Conservation (phyloP, 441 rosid species). For the Breynia disticha region DNA sequence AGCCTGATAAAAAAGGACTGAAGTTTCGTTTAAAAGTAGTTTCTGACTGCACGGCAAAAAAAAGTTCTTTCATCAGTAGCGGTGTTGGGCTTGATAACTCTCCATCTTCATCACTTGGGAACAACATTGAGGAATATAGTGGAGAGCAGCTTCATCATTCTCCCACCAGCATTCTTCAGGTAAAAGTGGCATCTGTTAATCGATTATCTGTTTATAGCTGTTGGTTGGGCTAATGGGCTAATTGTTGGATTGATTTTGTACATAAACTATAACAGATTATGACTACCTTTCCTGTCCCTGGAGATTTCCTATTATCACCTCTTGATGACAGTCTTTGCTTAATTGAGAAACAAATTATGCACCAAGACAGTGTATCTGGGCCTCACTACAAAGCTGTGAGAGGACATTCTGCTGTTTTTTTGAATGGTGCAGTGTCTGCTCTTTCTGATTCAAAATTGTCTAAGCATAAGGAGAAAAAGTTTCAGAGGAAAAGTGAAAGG, state of each 20-base stretch:
- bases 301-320: conserved; percentile 37
- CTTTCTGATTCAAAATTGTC: conserved; percentile 14
- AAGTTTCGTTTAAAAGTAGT: conserved; percentile 65
- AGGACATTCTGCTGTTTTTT: conserved; percentile 18
- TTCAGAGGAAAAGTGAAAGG: conserved; percentile 17
- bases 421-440: conserved; percentile 14
- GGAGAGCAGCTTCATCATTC: conserved; percentile 18
- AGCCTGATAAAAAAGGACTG: conserved; percentile 27
- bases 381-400: conserved; percentile 14
- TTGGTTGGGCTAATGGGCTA: conserved; percentile 17
- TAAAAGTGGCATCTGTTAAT: conserved; percentile 29
- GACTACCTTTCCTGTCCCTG: conserved; percentile 44
- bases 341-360: conserved; percentile 17
- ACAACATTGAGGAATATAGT: conserved; percentile 25
- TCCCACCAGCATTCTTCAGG: conserved; percentile 50
- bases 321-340: conserved; percentile 41
- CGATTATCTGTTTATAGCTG: conserved; percentile 19
- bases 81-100: conserved; percentile 79
- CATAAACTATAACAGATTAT: conserved; percentile 47
- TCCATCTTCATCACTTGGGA: conserved; percentile 40
- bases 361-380: conserved; percentile 11
- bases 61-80: conserved; percentile 56
- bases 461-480: conserved; percentile 19
- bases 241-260: conserved; percentile 16
- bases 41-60: conserved; percentile 26